Evolutionary conservation across 1,284 basidiomycete species (phyloP), one percentile per base, ranked within the genome.

Genomic region (Polyporus tsugae): DNA sequence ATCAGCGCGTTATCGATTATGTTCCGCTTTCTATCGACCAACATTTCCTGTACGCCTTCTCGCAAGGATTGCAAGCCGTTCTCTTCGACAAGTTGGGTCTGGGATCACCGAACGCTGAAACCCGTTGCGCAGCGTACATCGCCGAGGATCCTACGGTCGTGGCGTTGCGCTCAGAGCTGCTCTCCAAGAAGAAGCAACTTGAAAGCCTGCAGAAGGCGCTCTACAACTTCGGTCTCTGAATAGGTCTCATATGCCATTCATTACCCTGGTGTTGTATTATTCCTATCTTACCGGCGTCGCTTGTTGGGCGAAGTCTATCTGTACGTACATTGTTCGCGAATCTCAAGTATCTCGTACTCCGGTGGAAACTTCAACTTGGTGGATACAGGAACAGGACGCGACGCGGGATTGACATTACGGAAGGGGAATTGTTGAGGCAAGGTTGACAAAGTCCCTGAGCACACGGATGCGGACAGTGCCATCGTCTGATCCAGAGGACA

Each of bases 1-100:
- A n/a, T n/a, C n/a, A n/a, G n/a, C n/a, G n/a, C n/a, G n/a, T n/a
- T n/a, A n/a, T 86, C 72, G 86, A 88, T 75, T 79, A 79, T 61
- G 72, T 86, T 2, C 86, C 86, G 0, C 74, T 79, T 19, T 69
- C 82, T 29, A 85, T 87, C 67, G 85, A 87, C 73, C 75, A 77
- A 53, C 78, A 79, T 52, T 83, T 86, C 66, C 71, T 88, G 36
- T 80, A 79, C 63, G 78, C 77, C 1, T 74, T 86, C 44, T 76
- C 79, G 13, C 70, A 77, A 7, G 72, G 70, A 1, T 72, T 87
- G 33, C 82, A 83, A 69, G 46, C 72, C 0, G 77, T 76, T 33
- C 75, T 87, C 41, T 79, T 85, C 38, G 72, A 76, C 44, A 78
- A 81, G 62, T 78, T 87, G 11, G 79, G 77, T 0, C 77, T 87